Evolutionary conservation across 768 basidiomycete genomes (phyloP).

Genomic region (Pulveroboletus sp.): DNA sequence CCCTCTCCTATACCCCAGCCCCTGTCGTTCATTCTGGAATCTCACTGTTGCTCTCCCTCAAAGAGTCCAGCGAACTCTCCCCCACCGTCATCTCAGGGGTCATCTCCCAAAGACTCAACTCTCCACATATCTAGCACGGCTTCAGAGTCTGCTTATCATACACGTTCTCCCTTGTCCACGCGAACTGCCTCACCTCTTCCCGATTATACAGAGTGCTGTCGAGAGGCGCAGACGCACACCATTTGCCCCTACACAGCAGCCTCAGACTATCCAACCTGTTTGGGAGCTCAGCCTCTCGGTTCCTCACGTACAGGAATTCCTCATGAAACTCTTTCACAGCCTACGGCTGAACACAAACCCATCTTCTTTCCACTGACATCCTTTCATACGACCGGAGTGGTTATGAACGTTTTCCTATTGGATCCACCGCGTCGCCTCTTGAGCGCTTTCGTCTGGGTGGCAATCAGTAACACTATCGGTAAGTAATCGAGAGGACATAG

Average conservation of each 20-base stretch:
- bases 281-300: slow-evolving; percentile 4
- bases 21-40: slow-evolving; percentile 11
- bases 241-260: background rate
- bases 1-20: slow-evolving; percentile 16
- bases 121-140: slow-evolving; percentile 2
- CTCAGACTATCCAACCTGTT: slow-evolving; percentile 8
- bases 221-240: slow-evolving; percentile 12
- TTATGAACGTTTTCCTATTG: slow-evolving; percentile 74
- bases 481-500: background rate
- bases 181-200: slow-evolving; percentile 21
- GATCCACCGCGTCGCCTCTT: slow-evolving; percentile 58
- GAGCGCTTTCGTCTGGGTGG: slow-evolving; percentile 68
- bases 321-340: slow-evolving; percentile 11
- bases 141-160: slow-evolving; percentile 7
- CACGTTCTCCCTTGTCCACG: slow-evolving; percentile 22
- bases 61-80: slow-evolving; percentile 29
- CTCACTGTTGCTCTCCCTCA: slow-evolving; percentile 12
- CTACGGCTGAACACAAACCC: slow-evolving; percentile 31
- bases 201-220: slow-evolving; percentile 11
- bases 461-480: slow-evolving; percentile 36
- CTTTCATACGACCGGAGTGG: slow-evolving; percentile 61
- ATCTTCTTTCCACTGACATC: slow-evolving; percentile 55
- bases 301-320: slow-evolving; percentile 6
- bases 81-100: slow-evolving; percentile 23
- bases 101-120: slow-evolving; percentile 27